These are phyloP conservation scores for Metschnikowia proteae DNA, from an alignment of 805 yeast genomes.

Conservation along the genomic window DNA sequence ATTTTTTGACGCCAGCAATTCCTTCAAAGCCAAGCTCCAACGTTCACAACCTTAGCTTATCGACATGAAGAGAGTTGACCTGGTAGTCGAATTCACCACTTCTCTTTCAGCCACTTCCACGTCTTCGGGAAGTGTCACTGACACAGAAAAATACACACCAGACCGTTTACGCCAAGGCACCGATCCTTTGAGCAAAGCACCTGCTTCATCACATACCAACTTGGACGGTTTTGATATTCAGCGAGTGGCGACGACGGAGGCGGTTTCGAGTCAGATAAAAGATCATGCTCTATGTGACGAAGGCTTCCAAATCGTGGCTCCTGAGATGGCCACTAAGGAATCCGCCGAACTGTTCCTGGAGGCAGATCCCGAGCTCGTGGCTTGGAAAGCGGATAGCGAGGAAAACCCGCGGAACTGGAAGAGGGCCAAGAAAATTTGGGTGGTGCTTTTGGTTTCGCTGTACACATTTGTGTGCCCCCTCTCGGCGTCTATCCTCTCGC, in stretches of 20 bases:
- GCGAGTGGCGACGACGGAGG: conserved; percentile 30
- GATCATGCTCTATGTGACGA: neutral
- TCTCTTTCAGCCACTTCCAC: neutral
- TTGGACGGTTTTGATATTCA: conserved; percentile 23
- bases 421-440: conserved; percentile 18
- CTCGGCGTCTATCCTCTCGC: conserved; percentile 39
- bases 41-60: neutral
- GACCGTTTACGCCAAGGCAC: neutral
- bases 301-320: conserved; percentile 13
- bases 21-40: no score
- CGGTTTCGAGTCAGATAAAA: conserved; percentile 25
- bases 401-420: conserved; percentile 37
- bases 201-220: neutral
- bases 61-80: neutral
- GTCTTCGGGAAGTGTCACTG: neutral
- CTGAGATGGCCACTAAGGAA: conserved; percentile 27
- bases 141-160: neutral
- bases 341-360: conserved; percentile 31
- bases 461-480: conserved; percentile 39
- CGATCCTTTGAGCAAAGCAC: neutral
- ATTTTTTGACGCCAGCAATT: neutral
- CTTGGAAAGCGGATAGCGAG: conserved; percentile 33
- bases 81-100: neutral
- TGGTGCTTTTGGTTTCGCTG: conserved; percentile 28
- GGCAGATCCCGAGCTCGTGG: conserved; percentile 36